Conservation (phyloP, 345 rosid genomes). For the Sonneratia caseolaris region DNA sequence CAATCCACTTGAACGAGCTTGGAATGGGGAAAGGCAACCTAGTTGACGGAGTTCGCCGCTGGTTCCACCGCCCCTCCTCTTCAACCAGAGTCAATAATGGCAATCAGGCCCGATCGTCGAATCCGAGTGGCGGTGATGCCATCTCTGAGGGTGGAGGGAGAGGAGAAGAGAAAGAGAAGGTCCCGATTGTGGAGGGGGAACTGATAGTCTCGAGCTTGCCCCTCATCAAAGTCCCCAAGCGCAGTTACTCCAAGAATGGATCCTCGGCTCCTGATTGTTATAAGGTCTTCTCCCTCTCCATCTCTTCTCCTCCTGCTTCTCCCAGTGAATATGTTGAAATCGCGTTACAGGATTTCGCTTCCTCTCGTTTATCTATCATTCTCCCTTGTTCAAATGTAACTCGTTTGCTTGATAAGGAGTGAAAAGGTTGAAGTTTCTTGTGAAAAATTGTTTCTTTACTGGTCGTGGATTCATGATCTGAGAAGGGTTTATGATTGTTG, state of each 20-base stretch:
- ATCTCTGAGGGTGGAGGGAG: neutral
- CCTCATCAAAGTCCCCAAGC: constrained; percentile 50
- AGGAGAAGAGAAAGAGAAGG: neutral
- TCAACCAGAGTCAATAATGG: neutral
- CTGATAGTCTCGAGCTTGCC: constrained; percentile 38
- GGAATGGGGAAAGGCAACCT: constrained; percentile 10
- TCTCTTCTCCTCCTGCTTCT: neutral
- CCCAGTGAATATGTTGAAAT: neutral
- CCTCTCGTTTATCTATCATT: too few species aligned
- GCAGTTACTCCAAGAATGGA: constrained; percentile 21
- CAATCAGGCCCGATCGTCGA: neutral
- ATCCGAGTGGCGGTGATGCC: neutral
- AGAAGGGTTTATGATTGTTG: neutral
- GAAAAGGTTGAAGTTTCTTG: neutral
- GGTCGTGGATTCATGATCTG: neutral
- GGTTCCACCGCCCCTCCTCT: constrained; percentile 14
- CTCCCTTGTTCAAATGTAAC: too few species aligned
- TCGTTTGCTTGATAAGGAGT: too few species aligned
- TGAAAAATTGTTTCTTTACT: neutral
- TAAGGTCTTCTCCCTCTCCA: constrained; percentile 40
- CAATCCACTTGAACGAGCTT: too few species aligned
- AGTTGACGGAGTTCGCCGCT: constrained; percentile 13
- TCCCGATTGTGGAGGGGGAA: constrained; percentile 22
- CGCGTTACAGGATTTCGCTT: too few species aligned
- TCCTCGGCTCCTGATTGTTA: constrained; percentile 48